phyloP scores from a whole-genome alignment of 2,329 filamentous ascomycete genomes.

The Botrytis galanthina region DNA sequence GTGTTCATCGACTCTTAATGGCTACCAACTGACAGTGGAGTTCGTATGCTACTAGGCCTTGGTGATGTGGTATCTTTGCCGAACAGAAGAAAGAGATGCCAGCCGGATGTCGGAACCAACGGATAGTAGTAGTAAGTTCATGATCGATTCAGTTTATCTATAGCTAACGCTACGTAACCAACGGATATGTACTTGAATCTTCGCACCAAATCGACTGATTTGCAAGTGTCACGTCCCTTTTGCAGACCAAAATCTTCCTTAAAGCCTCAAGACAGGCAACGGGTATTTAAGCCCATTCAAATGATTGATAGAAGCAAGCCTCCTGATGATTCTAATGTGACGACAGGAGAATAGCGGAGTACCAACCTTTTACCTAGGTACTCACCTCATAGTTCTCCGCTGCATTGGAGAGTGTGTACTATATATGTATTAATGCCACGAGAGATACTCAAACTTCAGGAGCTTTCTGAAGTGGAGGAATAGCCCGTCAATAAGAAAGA shows the following conservation, averaged over 20 bases:
- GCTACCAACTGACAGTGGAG: neutral
- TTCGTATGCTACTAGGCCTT: neutral
- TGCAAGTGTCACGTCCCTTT: neutral
- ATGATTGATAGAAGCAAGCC: neutral
- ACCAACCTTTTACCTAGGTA: neutral
- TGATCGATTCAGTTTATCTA: no score
- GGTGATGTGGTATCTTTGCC: neutral
- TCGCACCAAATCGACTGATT: neutral
- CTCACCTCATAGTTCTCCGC: neutral
- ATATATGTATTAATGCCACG: neutral
- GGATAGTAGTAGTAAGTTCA: no score
- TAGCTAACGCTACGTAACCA: neutral
- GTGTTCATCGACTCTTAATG: constrained; percentile 17
- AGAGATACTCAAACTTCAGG: neutral
- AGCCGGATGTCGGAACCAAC: neutral
- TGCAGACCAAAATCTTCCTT: neutral
- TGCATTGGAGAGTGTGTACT: neutral
- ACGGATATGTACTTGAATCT: neutral
- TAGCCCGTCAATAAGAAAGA: neutral
- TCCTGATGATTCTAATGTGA: neutral
- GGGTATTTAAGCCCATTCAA: neutral
- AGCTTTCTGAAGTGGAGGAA: neutral
- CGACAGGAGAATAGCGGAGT: neutral
- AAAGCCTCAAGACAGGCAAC: neutral
- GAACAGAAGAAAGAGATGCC: neutral